Evolutionary conservation across 2,329 filamentous ascomycete species (phyloP).

Genomic region (Aspergillaceae sp.): DNA sequence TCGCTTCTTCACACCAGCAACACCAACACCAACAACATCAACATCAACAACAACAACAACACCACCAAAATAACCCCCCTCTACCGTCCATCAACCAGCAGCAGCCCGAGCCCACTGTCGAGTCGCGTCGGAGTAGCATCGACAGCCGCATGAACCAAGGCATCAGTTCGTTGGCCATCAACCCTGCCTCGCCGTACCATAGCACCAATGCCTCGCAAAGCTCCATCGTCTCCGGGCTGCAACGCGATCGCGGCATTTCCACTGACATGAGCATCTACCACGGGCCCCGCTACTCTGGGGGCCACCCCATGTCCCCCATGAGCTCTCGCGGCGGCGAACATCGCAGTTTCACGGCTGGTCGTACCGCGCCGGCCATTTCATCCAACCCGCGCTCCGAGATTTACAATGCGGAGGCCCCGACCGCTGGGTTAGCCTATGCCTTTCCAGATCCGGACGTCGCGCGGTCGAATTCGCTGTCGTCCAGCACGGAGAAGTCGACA

Average conservation of each 20-base stretch:
- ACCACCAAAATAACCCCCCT: conserved; percentile 13
- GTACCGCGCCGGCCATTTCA: conserved; percentile 42
- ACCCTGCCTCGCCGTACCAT: conserved; percentile 40
- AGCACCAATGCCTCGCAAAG: conserved; percentile 40
- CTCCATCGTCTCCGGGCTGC: conserved; percentile 36
- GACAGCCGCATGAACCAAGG: conserved; percentile 44
- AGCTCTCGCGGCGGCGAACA: conserved; percentile 32
- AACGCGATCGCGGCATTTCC: conserved; percentile 36
- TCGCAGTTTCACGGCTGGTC: conserved; percentile 36
- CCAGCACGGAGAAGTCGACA: conserved; percentile 24
- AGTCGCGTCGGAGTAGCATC: conserved; percentile 42
- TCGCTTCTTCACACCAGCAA: conserved; percentile 27
- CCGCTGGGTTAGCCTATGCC: conserved; percentile 42
- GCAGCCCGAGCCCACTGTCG: conserved; percentile 31
- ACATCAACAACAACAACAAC: conserved; percentile 52
- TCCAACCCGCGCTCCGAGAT: conserved; percentile 43
- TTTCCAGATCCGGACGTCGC: conserved; percentile 42
- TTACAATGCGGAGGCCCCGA: conserved; percentile 43
- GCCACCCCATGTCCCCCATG: conserved; percentile 34
- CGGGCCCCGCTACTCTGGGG: conserved; percentile 33
- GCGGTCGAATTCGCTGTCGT: conserved; percentile 30
- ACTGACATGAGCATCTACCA: conserved; percentile 32
- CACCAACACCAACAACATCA: conserved; percentile 17
- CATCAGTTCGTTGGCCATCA: conserved; percentile 40
- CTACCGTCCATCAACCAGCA: conserved; percentile 11